These are phyloP conservation scores for Bipolaris gigantea DNA, from an alignment of 2,329 filamentous ascomycete genomes.

Conservation along the genomic window DNA sequence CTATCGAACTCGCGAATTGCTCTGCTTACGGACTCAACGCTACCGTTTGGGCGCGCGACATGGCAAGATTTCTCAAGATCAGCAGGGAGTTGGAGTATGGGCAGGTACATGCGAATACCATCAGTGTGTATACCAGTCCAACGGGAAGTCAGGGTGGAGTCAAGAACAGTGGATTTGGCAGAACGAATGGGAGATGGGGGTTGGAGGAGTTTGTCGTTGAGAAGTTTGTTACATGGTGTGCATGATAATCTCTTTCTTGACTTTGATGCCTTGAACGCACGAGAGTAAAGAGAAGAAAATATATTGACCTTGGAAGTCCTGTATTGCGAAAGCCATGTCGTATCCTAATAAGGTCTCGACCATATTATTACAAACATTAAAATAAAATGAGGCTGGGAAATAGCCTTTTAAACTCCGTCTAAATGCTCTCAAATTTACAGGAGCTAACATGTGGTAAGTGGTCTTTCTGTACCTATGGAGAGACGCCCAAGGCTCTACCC, in stretches of 20 bases:
- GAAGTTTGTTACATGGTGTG: conserved; percentile 42
- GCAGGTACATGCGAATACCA: conserved; percentile 51
- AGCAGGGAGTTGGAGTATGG: conserved; percentile 51
- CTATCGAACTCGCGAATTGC: conserved; percentile 75
- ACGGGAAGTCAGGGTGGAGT: conserved; percentile 50
- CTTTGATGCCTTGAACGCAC: neutral
- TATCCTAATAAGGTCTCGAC: neutral
- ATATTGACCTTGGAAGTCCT: neutral
- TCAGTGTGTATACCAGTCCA: conserved; percentile 51
- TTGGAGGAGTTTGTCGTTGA: conserved; percentile 49
- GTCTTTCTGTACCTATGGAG: too few species aligned
- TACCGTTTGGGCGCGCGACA: conserved; percentile 65
- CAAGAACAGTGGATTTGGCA: conserved; percentile 51
- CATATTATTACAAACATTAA: neutral
- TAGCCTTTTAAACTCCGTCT: neutral
- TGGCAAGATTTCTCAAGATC: conserved; percentile 55
- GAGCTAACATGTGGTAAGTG: neutral
- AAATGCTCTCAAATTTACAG: neutral
- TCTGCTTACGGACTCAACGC: conserved; percentile 75
- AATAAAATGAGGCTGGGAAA: neutral
- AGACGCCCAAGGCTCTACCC: neutral
- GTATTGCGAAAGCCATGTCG: neutral
- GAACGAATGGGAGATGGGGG: conserved; percentile 48
- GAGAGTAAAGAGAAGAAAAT: neutral
- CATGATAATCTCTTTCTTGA: conserved; percentile 1